phyloP scores from a whole-genome alignment of 108 stramenopile species.

The Bacterosira constricta region DNA sequence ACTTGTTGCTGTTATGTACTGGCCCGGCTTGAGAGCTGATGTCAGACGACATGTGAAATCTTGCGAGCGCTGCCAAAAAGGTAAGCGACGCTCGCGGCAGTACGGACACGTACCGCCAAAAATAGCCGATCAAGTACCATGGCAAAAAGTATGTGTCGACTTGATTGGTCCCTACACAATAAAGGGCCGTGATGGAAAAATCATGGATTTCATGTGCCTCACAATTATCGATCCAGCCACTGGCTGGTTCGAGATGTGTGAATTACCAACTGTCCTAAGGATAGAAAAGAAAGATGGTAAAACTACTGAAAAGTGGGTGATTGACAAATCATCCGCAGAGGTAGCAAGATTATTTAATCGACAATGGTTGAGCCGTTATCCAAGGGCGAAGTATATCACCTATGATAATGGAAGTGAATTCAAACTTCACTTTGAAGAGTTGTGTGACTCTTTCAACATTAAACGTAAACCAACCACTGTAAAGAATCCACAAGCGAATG shows the following conservation, averaged over 20 bases:
- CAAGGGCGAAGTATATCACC: conserved; percentile 15
- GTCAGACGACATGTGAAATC: conserved; percentile 23
- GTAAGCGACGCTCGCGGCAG: conserved; percentile 16
- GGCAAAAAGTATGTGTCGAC: conserved; percentile 44
- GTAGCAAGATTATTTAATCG: conserved; percentile 20
- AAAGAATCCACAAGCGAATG: conserved; percentile 49
- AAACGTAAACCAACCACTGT: conserved; percentile 31
- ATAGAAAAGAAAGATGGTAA: too few relatives aligned
- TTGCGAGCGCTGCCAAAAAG: conserved; percentile 32
- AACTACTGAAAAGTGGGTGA: too few relatives aligned
- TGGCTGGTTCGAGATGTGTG: conserved; percentile 53
- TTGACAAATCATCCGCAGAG: conserved; percentile 22
- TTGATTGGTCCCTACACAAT: conserved; percentile 52
- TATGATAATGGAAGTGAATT: conserved; percentile 56
- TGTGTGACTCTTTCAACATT: conserved; percentile 21
- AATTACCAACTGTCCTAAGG: too few relatives aligned
- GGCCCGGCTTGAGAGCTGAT: conserved; percentile 24
- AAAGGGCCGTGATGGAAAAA: conserved; percentile 19
- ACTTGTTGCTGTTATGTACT: conserved; percentile 20
- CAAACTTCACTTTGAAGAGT: conserved; percentile 25
- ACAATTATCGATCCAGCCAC: conserved; percentile 54
- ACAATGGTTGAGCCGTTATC: conserved; percentile 51
- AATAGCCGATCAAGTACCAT: conserved; percentile 13
- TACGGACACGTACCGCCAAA: conserved; percentile 49
- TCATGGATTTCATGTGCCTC: conserved; percentile 39